These are phyloP conservation scores for Aspergillus piperis DNA, from an alignment of 2,329 filamentous ascomycete species.

Conservation along the genomic window DNA sequence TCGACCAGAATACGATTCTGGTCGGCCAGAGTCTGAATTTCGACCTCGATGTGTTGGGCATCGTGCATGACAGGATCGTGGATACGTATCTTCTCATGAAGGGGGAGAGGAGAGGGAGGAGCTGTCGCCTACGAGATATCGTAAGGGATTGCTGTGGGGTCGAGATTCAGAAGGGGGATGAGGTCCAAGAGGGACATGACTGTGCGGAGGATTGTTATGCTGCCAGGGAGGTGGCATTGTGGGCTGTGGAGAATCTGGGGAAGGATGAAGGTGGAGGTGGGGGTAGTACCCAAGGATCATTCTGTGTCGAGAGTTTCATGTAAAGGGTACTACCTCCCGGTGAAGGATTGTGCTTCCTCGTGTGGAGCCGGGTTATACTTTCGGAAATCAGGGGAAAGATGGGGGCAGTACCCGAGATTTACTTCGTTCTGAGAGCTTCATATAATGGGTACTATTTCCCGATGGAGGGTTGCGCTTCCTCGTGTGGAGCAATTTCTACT, in stretches of 20 bases:
- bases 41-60: neutral
- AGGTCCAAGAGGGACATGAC: neutral
- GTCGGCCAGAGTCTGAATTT: neutral
- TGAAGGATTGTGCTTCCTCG: too few species aligned
- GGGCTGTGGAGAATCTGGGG: neutral
- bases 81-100: neutral
- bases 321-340: too few species aligned
- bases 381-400: neutral
- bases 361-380: too few species aligned
- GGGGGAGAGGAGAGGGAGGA: neutral
- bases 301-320: too few species aligned
- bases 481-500: too few species aligned
- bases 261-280: neutral
- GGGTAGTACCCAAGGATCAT: too few species aligned
- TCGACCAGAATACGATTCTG: neutral
- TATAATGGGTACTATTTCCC: too few species aligned
- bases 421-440: too few species aligned
- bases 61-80: neutral
- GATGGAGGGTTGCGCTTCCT: too few species aligned
- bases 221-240: neutral
- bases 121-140: neutral
- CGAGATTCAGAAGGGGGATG: neutral
- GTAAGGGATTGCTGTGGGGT: neutral
- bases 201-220: constrained; percentile 6
- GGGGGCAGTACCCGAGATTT: too few species aligned